Conservation (phyloP, 352 stramenopile species). For the Phytophthora multivora region DNA sequence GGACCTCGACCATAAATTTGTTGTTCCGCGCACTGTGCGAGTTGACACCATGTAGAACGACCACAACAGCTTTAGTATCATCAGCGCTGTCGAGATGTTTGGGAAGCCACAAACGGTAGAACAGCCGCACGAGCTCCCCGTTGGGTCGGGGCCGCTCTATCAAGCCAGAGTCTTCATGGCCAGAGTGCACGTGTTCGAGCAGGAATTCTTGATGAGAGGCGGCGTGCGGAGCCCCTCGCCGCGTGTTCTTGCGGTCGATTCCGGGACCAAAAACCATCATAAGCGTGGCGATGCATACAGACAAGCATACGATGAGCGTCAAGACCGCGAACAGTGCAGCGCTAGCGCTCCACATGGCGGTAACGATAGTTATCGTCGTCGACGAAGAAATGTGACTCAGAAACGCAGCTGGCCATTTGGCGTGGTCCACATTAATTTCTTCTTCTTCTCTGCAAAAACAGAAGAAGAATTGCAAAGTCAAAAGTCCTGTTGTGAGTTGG, state of each 20-base stretch:
- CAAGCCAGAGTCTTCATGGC: constrained; percentile 57
- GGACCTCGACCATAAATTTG: constrained; percentile 70
- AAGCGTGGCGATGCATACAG: constrained; percentile 27
- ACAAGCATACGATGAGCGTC: constrained; percentile 18
- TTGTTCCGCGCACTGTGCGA: constrained; percentile 83
- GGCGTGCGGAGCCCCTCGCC: constrained; percentile 42
- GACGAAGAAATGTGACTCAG: not conserved
- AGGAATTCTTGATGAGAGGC: constrained; percentile 63
- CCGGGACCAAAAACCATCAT: constrained; percentile 60
- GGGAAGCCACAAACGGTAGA: constrained; percentile 78
- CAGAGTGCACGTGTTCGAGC: constrained; percentile 43
- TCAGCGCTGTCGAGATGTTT: constrained; percentile 37
- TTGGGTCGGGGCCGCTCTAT: constrained; percentile 45
- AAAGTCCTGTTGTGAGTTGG: no score
- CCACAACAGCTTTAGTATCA: constrained; percentile 57
- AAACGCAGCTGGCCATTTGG: no score
- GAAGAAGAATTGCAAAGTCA: no score
- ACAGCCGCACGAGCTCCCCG: constrained; percentile 51
- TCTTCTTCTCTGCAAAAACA: no score
- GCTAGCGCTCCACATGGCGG: constrained; percentile 26
- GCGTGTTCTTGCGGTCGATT: constrained; percentile 54
- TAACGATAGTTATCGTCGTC: no score
- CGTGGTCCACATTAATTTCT: no score
- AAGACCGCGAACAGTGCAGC: constrained; percentile 16
- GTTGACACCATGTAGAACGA: constrained; percentile 80